Base-by-base conservation (phyloP, 2,329 filamentous ascomycete genomes). In the Fusarium algeriense region DNA sequence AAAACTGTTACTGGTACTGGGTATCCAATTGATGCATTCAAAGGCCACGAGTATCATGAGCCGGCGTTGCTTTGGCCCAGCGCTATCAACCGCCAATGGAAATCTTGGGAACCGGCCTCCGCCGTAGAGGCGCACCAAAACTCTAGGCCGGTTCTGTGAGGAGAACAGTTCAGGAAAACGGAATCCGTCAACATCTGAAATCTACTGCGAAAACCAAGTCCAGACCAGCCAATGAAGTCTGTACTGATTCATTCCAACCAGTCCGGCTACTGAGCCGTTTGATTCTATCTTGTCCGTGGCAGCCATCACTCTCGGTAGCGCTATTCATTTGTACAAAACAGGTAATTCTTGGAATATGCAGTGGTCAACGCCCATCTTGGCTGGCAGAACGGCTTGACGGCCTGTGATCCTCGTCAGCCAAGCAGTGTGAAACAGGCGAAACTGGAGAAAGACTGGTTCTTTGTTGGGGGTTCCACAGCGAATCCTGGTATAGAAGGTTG, bases 201-300 rank as follows among this genome's bases (percentile, higher is more conserved):
- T 34, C 26, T 43, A 23, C 30, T 15, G 15, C n/a, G 30, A 43
- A 48, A 28, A 49, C 55, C 65, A 40, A 61, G 44, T 45, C 66
- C 52, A 58, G 55, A 34, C 57, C 57, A 68, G 45, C 52, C 49
- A 53, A 23, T 34, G 37, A 48, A 13, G 34, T 48, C 45, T 60
- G 34, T 35, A 54, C 45, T 61, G 46, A 56, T 68, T 65, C 74
- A 75, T 76, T 76, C 70, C 74, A 76, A 48, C 30, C 37, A 53
- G 43, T 53, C 57, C 60, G 68, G 58, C 57, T 48, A 48, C 35
- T 57, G 59, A 61, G 38, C 56, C 57, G 67, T 71, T 72, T 59
- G 53, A 46, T 73, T 72, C 55, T 67, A 15, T 56, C 32, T 59
- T 64, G 15, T 35, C 26, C 20, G 28, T 56, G 48, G 59, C 64